These are phyloP conservation scores for Heterobasidion occidentale DNA, from an alignment of 1,284 basidiomycete species.

Conservation along the genomic window DNA sequence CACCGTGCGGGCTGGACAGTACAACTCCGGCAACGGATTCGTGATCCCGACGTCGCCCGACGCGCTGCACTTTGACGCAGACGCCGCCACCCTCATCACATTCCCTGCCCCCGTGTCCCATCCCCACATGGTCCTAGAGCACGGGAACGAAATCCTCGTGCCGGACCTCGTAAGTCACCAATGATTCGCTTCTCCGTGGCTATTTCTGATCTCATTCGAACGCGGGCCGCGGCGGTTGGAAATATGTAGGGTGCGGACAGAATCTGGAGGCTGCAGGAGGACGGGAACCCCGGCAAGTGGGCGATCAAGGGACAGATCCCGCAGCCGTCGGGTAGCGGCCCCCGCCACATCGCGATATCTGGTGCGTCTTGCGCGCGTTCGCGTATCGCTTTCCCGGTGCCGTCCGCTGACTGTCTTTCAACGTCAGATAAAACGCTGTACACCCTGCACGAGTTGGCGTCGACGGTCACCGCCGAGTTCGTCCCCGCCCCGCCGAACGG, in stretches of 20 bases:
- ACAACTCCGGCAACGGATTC: slow-evolving; percentile 46
- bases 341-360: slow-evolving; percentile 51
- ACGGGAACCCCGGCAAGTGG: slow-evolving; percentile 32
- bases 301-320: slow-evolving; percentile 52
- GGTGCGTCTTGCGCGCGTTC: slow-evolving; percentile 24
- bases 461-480: slow-evolving; percentile 53
- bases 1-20: slow-evolving; percentile 26
- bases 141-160: slow-evolving; percentile 46
- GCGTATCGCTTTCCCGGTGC: slow-evolving; percentile 1
- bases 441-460: slow-evolving; percentile 55
- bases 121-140: slow-evolving; percentile 56
- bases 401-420: neutral
- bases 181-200: neutral
- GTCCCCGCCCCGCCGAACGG: slow-evolving; percentile 40
- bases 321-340: slow-evolving; percentile 58
- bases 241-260: slow-evolving; percentile 47
- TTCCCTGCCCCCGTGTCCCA: slow-evolving; percentile 49
- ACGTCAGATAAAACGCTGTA: slow-evolving; percentile 47
- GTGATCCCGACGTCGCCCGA: slow-evolving; percentile 40
- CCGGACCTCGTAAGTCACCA: slow-evolving; percentile 48
- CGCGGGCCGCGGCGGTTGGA: no score
- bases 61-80: slow-evolving; percentile 31
- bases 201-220: neutral
- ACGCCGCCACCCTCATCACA: slow-evolving; percentile 33
- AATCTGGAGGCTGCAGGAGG: slow-evolving; percentile 50